A percentile compares a stretch with the other conserved stretches of the same genome.
phyloP scores from a whole-genome alignment of 257 asterid genomes.

The Penstemon newberryi region DNA sequence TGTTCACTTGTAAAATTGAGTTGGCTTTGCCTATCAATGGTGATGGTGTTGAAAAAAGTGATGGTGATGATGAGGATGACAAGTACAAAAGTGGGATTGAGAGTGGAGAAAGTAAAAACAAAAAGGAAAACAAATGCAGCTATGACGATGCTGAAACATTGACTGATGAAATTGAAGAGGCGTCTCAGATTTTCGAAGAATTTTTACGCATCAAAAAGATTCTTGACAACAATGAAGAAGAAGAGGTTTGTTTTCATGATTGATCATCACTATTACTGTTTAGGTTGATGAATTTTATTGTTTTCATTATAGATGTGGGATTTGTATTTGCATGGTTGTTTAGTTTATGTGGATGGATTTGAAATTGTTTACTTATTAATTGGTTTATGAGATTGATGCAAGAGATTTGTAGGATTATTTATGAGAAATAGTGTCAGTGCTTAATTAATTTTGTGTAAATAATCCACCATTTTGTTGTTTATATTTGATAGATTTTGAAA shows the following conservation, averaged over 20 bases:
- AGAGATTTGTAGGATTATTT: neutral
- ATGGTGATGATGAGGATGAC: conserved; percentile 18
- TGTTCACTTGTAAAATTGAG: conserved; percentile 72
- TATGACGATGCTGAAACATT: conserved; percentile 82
- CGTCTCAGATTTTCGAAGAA: conserved; percentile 59
- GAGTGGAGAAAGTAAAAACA: conserved; percentile 53
- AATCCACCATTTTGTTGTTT: neutral
- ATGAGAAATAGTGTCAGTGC: neutral
- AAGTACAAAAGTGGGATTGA: conserved; percentile 49
- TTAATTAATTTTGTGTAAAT: neutral
- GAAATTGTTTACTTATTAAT: neutral
- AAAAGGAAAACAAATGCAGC: conserved; percentile 65
- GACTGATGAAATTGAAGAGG: conserved; percentile 84
- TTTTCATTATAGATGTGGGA: neutral
- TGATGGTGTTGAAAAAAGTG: neutral
- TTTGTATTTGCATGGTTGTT: neutral
- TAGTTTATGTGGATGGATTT: conserved; percentile 17
- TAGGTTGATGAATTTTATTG: conserved; percentile 8
- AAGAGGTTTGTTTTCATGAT: conserved; percentile 53
- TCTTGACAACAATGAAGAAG: conserved; percentile 47
- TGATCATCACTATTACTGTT: neutral
- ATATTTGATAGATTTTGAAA: neutral
- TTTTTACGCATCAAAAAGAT: conserved; percentile 73
- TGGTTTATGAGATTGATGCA: conserved; percentile 14
- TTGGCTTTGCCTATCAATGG: conserved; percentile 49